phyloP scores from a whole-genome alignment of 345 rosid species.

The Aquilaria malaccensis region DNA sequence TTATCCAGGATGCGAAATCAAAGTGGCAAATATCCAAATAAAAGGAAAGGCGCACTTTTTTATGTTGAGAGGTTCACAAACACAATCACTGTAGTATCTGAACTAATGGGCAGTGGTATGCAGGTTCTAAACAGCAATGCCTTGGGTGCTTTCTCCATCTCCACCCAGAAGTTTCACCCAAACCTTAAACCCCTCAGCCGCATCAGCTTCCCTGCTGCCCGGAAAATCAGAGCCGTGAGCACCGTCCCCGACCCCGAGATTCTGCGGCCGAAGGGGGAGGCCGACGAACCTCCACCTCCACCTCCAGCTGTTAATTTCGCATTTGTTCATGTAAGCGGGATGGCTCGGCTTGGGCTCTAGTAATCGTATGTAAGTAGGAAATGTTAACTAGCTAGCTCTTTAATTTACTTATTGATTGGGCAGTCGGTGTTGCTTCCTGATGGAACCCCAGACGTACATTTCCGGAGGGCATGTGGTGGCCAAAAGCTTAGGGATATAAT shows the following conservation, averaged over 20 bases:
- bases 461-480: constrained; percentile 62
- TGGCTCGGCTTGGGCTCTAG: neutral
- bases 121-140: constrained; percentile 39
- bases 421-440: constrained; percentile 89
- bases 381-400: neutral
- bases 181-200: constrained; percentile 20
- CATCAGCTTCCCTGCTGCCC: constrained; percentile 12
- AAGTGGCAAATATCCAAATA: constrained; percentile 14
- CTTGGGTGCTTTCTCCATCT: constrained; percentile 37
- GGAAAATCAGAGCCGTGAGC: constrained; percentile 38
- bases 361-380: neutral
- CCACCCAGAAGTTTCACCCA: constrained; percentile 11
- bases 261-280: neutral
- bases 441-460: constrained; percentile 84
- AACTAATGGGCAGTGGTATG: constrained; percentile 47
- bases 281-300: constrained; percentile 28
- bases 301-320: constrained; percentile 59
- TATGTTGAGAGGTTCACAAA: constrained; percentile 11
- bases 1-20: constrained; percentile 2
- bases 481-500: constrained; percentile 89
- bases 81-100: neutral
- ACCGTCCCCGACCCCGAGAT: constrained; percentile 37
- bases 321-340: constrained; percentile 69
- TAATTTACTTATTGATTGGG: neutral
- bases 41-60: neutral